Percentiles rank a stretch among this genome's conserved stretches.
Evolutionary conservation across 202 grass and related monocot species (phyloP).

Genomic region (Carex arenaria): DNA sequence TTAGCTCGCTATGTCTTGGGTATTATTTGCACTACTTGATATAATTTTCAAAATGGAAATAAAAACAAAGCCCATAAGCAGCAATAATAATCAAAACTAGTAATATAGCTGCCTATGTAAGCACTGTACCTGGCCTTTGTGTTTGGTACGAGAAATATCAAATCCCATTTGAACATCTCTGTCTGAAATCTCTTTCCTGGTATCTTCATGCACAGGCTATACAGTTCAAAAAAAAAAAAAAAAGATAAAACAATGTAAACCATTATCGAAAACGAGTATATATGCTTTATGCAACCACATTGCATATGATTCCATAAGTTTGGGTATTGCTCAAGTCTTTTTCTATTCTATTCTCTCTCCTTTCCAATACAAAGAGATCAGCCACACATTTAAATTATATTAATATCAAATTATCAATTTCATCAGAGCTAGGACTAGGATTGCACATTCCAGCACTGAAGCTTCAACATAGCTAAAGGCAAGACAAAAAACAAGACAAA

Average conservation of each 20-base stretch:
- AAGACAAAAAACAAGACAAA: neutral
- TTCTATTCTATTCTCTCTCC: neutral
- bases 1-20: neutral
- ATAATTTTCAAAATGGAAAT: neutral
- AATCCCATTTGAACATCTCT: slow-evolving; percentile 93
- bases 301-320: slow-evolving; percentile 6
- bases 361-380: neutral
- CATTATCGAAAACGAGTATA: neutral
- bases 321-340: neutral
- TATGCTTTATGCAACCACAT: neutral
- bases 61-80: neutral
- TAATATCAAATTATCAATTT: slow-evolving; percentile 8
- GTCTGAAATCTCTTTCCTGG: slow-evolving; percentile 63
- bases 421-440: neutral
- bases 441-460: neutral
- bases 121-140: slow-evolving; percentile 75
- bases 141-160: slow-evolving; percentile 72
- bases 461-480: neutral
- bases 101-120: slow-evolving; percentile 7
- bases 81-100: neutral
- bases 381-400: neutral
- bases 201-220: slow-evolving; percentile 68
- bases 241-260: slow-evolving; percentile 17
- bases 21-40: neutral
- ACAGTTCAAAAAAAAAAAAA: slow-evolving; percentile 25